A percentile compares a stretch with the other conserved stretches of the same genome.
phyloP scores from a whole-genome alignment of 2,329 filamentous ascomycete species.

The Thermomyces lanuginosus region DNA sequence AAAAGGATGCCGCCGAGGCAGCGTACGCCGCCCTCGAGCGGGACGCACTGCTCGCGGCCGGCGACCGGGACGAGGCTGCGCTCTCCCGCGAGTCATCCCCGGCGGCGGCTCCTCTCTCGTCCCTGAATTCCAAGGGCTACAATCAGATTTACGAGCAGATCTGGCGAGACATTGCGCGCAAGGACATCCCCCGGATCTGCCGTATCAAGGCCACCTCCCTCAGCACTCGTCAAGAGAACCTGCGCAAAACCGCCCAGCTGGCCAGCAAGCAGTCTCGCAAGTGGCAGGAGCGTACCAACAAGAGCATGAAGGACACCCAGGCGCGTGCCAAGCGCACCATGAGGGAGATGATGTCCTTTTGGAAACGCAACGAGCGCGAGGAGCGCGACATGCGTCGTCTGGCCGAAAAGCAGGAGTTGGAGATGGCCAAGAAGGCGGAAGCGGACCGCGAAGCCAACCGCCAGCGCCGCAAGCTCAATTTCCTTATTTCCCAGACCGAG shows the following conservation, averaged over 20 bases:
- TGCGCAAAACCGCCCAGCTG: slow-evolving; percentile 92
- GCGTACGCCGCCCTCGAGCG: slow-evolving; percentile 56
- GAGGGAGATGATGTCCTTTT: slow-evolving; percentile 99
- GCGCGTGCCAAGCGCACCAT: slow-evolving; percentile 94
- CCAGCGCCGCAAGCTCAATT: slow-evolving; percentile 97
- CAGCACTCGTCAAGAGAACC: slow-evolving; percentile 76
- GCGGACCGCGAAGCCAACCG: slow-evolving; percentile 93
- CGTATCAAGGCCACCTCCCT: slow-evolving; percentile 77
- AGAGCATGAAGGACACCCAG: slow-evolving; percentile 94
- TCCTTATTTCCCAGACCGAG: slow-evolving; percentile 96
- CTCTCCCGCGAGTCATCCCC: slow-evolving; percentile 30
- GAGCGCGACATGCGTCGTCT: slow-evolving; percentile 88
- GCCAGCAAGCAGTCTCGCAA: slow-evolving; percentile 93
- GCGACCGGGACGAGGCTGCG: slow-evolving; percentile 39
- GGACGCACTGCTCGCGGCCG: slow-evolving; percentile 32
- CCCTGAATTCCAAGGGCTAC: slow-evolving; percentile 79
- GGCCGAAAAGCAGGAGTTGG: slow-evolving; percentile 87
- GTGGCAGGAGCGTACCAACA: slow-evolving; percentile 96
- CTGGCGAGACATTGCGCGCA: slow-evolving; percentile 83
- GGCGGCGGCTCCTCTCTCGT: slow-evolving; percentile 41
- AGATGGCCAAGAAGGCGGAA: slow-evolving; percentile 91
- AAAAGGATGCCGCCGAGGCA: slow-evolving; percentile 64
- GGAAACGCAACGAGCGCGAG: slow-evolving; percentile 96
- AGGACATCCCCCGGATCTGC: slow-evolving; percentile 83
- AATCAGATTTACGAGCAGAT: slow-evolving; percentile 97